Conservation (phyloP, 441 rosid genomes). For the Gossypium aridum region DNA sequence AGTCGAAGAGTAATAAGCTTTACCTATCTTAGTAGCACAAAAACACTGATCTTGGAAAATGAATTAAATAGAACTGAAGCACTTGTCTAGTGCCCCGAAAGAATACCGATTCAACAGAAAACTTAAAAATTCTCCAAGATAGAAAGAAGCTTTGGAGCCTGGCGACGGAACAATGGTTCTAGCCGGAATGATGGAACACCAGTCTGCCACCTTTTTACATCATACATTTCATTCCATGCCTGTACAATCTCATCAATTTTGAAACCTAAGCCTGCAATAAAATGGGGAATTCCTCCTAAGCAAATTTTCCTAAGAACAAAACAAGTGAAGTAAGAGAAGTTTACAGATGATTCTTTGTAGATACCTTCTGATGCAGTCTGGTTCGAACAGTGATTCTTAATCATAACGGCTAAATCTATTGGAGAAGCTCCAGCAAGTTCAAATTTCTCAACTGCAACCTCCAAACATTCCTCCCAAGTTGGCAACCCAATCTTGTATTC, state of each 20-base stretch:
- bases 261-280: constrained; percentile 67
- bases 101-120: constrained; percentile 10
- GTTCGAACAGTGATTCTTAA: constrained; percentile 90
- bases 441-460: constrained; percentile 90
- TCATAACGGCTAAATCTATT: constrained; percentile 85
- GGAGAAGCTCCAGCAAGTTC: constrained; percentile 95
- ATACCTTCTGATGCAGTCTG: constrained; percentile 72
- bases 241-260: constrained; percentile 93
- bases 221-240: constrained; percentile 99
- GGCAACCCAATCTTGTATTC: constrained; percentile 81
- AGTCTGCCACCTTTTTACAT: constrained; percentile 86
- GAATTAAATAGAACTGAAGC: constrained; percentile 19
- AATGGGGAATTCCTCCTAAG: neutral
- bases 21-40: constrained; percentile 26
- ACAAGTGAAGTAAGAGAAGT: neutral
- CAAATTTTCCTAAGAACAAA: neutral
- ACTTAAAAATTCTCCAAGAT: constrained; percentile 59
- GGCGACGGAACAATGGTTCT: constrained; percentile 84
- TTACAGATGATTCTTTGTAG: neutral
- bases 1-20: constrained; percentile 9
- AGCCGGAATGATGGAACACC: constrained; percentile 89
- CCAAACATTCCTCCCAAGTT: constrained; percentile 93
- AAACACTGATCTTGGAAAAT: constrained; percentile 12
- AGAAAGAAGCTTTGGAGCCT: constrained; percentile 70
- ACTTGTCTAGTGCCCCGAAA: constrained; percentile 19